Base-by-base conservation (phyloP, 2,329 filamentous ascomycete species). In the Pseudogymnoascus sp. region DNA sequence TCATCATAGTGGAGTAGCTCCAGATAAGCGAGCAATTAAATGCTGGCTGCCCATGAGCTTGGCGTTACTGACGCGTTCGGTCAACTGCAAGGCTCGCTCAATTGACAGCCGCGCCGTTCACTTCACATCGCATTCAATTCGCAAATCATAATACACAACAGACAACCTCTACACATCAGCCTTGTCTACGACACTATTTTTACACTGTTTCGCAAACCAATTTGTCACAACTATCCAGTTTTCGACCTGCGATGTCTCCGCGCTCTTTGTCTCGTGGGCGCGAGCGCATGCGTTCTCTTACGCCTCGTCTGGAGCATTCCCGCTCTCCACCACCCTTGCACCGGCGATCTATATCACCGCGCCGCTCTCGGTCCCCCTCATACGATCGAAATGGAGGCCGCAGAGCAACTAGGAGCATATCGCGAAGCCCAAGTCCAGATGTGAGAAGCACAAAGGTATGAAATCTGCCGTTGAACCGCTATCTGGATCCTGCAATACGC, bases 361-460 rank as follows among this genome's bases (percentile, higher is more conserved):
- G 72, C 39, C 58, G 33, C 27, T 59, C 58, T 13, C 38, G 33
- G 1, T 76, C 75, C 55, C 70, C 70, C 27, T 44, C 63, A 27
- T 39, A 17, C 17, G 61, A 38, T 55, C 73, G 73, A 44, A 67
- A 73, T 64, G 68, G 66, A 35, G 68, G 66, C 25, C 69, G 67
- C 35, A 75, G 71, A 61, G 55, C 33, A 75, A 73, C 65, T 67
- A 55, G 36, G 8, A 42, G 63, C 48, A 41, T 62, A 31, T 66
- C 65, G 25, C 70, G 71, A 65, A 70, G 68, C 59, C 64, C 66
- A 62, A 73, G 71, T 39, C 77, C 79, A 6, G 68, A 71, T 2
- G 62, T 72, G 4, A 77, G 74, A 66, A 83, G 80, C 67, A 84
- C 82, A 60, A 85, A 85, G 77, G 82, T 81, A 66, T 36, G 59